Evolutionary conservation across 257 asterid species (phyloP).

Genomic region (Lavandula angustifolia): DNA sequence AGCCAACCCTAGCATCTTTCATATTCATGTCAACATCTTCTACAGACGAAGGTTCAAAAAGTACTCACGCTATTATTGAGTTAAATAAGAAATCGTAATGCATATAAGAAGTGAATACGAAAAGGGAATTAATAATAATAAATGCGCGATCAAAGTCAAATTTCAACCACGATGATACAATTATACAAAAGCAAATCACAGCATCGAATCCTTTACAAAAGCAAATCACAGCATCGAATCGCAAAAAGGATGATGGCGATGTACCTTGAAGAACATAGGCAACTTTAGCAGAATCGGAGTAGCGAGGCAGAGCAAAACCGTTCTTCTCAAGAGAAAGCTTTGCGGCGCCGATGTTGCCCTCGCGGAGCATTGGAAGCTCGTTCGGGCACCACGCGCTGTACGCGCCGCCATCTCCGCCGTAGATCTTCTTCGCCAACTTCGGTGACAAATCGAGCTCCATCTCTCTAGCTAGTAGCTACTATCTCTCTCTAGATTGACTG

Average conservation of each 20-base stretch:
- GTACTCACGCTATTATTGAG: too few relatives aligned
- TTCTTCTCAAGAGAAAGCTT: conserved; percentile 48
- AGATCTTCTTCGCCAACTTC: conserved; percentile 44
- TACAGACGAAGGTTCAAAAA: not conserved
- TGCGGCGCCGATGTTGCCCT: conserved; percentile 58
- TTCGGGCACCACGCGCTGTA: conserved; percentile 49
- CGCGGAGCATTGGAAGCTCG: conserved; percentile 54
- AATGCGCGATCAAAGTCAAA: not conserved
- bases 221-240: not conserved
- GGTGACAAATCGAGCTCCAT: conserved; percentile 63
- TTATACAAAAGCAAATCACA: not conserved
- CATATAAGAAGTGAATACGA: not conserved
- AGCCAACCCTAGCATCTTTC: too few relatives aligned
- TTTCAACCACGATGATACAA: not conserved
- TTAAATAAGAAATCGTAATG: not conserved
- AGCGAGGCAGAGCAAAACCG: conserved; percentile 53
- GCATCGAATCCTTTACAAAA: conserved; percentile 1
- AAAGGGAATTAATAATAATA: not conserved
- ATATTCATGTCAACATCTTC: not conserved
- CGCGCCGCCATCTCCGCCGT: conserved; percentile 55
- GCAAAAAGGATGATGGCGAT: conserved; percentile 9
- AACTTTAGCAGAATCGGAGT: conserved; percentile 64
- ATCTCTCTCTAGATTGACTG: conserved; percentile 15
- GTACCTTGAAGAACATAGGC: conserved; percentile 65
- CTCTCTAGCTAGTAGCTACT: not conserved